Conservation (phyloP, 1,284 basidiomycete species). For the Cryptococcus amylolentus region DNA sequence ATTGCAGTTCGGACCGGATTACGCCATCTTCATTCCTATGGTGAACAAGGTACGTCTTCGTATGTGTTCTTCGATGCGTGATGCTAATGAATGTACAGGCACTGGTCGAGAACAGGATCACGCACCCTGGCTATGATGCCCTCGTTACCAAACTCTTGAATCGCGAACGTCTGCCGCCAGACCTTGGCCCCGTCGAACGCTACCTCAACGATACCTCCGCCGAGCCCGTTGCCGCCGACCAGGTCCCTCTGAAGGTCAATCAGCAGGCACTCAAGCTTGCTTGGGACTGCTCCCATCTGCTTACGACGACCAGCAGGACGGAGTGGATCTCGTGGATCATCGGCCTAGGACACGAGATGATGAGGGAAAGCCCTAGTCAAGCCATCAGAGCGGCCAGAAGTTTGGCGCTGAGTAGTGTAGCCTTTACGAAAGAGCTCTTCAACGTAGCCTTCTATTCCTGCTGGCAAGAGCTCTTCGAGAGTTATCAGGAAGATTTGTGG, state of each 20-base stretch:
- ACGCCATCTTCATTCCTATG: slow-evolving; percentile 94
- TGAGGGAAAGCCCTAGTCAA: slow-evolving; percentile 97
- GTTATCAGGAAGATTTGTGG: slow-evolving; percentile 95
- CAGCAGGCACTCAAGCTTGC: slow-evolving; percentile 96
- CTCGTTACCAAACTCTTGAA: slow-evolving; percentile 85
- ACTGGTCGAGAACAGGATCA: slow-evolving; percentile 71
- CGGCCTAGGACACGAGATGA: slow-evolving; percentile 87
- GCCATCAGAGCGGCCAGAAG: slow-evolving; percentile 93
- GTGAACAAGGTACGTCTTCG: slow-evolving; percentile 74
- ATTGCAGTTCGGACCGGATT: slow-evolving; percentile 91
- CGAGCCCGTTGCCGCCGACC: slow-evolving; percentile 55
- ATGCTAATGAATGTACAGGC: slow-evolving; percentile 54
- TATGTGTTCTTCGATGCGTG: not conserved
- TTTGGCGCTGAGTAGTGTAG: slow-evolving; percentile 85
- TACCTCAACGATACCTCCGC: slow-evolving; percentile 34
- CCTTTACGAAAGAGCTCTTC: slow-evolving; percentile 91
- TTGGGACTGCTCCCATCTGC: slow-evolving; percentile 84
- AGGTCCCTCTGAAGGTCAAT: slow-evolving; percentile 88
- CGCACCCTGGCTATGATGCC: slow-evolving; percentile 83
- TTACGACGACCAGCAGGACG: slow-evolving; percentile 70
- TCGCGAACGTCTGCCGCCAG: slow-evolving; percentile 80
- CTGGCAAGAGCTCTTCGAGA: slow-evolving; percentile 93
- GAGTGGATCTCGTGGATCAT: slow-evolving; percentile 98
- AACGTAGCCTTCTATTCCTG: slow-evolving; percentile 98
- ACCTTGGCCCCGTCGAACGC: slow-evolving; percentile 52